phyloP scores from a whole-genome alignment of 2,329 filamentous ascomycete species.

The Ophiostoma pallidulum region DNA sequence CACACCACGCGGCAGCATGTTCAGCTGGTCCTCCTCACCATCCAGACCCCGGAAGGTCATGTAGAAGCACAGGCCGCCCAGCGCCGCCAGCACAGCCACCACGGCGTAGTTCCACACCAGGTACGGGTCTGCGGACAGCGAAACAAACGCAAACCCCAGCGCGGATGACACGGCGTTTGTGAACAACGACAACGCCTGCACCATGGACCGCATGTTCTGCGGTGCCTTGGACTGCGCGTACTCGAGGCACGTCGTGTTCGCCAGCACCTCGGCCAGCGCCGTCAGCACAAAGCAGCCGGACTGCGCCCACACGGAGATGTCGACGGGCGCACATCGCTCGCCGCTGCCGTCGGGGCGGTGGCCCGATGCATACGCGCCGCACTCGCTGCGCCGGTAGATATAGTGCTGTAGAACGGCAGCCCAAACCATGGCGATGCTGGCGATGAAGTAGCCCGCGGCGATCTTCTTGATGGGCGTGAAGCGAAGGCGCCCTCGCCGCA shows the following conservation, averaged over 20 bases:
- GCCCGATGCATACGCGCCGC: slow-evolving; percentile 41
- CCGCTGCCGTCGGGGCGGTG: slow-evolving; percentile 23
- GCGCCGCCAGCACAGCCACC: slow-evolving; percentile 51
- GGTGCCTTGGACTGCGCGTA: slow-evolving; percentile 72
- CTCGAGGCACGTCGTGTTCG: slow-evolving; percentile 56
- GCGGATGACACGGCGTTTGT: slow-evolving; percentile 61
- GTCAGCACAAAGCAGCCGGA: slow-evolving; percentile 42
- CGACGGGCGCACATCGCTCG: slow-evolving; percentile 41
- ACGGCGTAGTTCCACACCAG: slow-evolving; percentile 63
- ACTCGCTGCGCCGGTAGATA: slow-evolving; percentile 55
- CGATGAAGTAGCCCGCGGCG: slow-evolving; percentile 58
- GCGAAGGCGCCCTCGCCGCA: slow-evolving; percentile 52
- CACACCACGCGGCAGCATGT: slow-evolving; percentile 38
- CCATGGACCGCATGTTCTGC: slow-evolving; percentile 71
- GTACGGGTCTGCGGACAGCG: slow-evolving; percentile 53
- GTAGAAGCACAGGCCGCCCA: slow-evolving; percentile 60
- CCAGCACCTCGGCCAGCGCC: slow-evolving; percentile 44
- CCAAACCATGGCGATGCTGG: slow-evolving; percentile 50
- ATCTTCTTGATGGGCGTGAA: slow-evolving; percentile 74
- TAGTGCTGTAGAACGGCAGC: slow-evolving; percentile 49
- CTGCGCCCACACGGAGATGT: slow-evolving; percentile 58
- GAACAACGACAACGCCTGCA: slow-evolving; percentile 59
- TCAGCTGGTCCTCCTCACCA: slow-evolving; percentile 57
- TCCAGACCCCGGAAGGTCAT: slow-evolving; percentile 57
- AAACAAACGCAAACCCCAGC: slow-evolving; percentile 58